Percentiles rank a stretch among this genome's conserved stretches.
Conservation (phyloP, 2,329 filamentous ascomycete species). For the Nothopassalora personata region DNA sequence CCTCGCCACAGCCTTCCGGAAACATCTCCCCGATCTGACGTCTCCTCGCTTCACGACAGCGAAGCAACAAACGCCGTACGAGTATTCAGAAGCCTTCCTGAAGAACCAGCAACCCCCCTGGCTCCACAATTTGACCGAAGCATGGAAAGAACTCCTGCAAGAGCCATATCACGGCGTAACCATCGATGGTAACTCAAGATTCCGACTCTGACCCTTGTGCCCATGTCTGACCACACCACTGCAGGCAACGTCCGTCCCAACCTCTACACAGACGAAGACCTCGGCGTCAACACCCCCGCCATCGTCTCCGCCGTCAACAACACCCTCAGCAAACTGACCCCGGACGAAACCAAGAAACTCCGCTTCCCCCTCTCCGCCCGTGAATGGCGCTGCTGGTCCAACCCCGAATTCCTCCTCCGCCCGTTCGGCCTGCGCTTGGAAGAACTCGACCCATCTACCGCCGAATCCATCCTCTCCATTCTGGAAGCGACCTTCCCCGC, state of each 20-base stretch:
- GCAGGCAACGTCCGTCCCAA: conserved; percentile 21
- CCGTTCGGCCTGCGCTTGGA: conserved; percentile 67
- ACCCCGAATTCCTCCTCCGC: conserved; percentile 67
- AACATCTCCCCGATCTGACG: conserved; percentile 56
- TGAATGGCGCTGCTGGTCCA: conserved; percentile 67
- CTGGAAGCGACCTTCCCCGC: conserved; percentile 57
- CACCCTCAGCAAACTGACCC: conserved; percentile 45
- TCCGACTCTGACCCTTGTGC: not conserved
- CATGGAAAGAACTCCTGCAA: conserved; percentile 31
- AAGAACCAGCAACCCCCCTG: conserved; percentile 25
- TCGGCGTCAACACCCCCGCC: conserved; percentile 53
- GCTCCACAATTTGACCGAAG: conserved; percentile 21
- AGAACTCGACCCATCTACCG: conserved; percentile 47
- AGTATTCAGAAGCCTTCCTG: conserved; percentile 46
- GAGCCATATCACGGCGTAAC: conserved; percentile 70
- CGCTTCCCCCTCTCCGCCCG: conserved; percentile 62
- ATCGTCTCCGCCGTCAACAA: conserved; percentile 51
- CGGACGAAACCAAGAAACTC: conserved; percentile 46
- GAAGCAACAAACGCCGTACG: conserved; percentile 55
- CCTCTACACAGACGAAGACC: conserved; percentile 50
- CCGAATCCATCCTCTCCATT: conserved; percentile 50
- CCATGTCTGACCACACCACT: not conserved
- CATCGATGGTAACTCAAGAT: conserved; percentile 51
- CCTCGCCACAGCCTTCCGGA: conserved; percentile 41
- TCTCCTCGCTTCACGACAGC: conserved; percentile 57